These are phyloP conservation scores for Saksenaea oblongispora DNA, from an alignment of 371 early-diverging fungal species.

Conservation along the genomic window DNA sequence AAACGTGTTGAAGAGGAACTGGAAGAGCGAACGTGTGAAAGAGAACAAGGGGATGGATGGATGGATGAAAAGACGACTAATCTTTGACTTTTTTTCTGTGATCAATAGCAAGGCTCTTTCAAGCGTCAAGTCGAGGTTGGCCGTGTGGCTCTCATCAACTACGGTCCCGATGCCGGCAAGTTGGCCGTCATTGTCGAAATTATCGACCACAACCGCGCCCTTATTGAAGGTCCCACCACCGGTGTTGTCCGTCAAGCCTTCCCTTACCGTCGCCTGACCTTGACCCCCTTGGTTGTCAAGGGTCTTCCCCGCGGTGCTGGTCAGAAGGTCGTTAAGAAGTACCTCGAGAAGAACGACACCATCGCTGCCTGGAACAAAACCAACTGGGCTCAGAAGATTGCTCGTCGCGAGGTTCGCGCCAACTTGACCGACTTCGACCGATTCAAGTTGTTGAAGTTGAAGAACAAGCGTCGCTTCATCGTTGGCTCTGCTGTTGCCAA, in stretches of 20 bases:
- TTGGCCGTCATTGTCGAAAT: conserved; percentile 98
- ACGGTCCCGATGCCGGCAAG: conserved; percentile 93
- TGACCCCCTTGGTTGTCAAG: conserved; percentile 86
- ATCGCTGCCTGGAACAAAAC: conserved; percentile 82
- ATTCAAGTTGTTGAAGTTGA: conserved; percentile 90
- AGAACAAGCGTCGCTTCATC: conserved; percentile 61
- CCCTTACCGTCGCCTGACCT: conserved; percentile 83
- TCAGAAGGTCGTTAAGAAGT: conserved; percentile 74
- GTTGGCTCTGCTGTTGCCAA: conserved; percentile 37
- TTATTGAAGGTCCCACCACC: conserved; percentile 97
- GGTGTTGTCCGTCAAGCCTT: conserved; percentile 88
- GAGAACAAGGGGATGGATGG: conserved; percentile 13
- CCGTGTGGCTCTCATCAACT: conserved; percentile 95
- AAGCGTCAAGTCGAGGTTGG: conserved; percentile 97
- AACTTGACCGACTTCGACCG: conserved; percentile 93
- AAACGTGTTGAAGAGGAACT: background rate
- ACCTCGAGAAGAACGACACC: conserved; percentile 82
- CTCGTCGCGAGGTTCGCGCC: conserved; percentile 75
- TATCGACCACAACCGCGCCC: conserved; percentile 97
- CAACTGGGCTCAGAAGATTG: conserved; percentile 94
- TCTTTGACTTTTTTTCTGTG: conserved; percentile 8
- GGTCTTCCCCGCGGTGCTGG: conserved; percentile 87
- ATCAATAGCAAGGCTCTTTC: conserved; percentile 63
- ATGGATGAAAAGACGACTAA: conserved; percentile 5
- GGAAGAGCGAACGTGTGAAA: background rate